phyloP scores from a whole-genome alignment of 495 filamentous ascomycete species.

The Neurospora intermedia region DNA sequence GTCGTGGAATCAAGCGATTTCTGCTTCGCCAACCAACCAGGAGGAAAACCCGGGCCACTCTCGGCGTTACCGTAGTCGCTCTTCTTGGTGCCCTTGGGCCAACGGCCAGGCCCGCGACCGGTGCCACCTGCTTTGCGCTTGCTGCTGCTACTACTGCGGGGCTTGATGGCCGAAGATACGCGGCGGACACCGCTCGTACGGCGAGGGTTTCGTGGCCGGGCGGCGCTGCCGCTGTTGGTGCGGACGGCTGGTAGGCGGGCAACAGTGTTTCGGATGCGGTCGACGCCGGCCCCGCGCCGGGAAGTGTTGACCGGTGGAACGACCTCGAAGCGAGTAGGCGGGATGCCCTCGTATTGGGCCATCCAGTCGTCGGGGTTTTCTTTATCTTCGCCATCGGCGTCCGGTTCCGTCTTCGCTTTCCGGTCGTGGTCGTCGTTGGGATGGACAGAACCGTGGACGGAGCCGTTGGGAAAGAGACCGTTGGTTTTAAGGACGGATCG shows the following conservation, averaged over 20 bases:
- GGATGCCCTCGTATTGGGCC: conserved; percentile 45
- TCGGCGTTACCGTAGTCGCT: conserved; percentile 46
- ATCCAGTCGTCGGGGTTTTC: conserved; percentile 26
- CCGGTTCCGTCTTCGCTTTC: conserved; percentile 15
- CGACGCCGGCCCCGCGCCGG: conserved; percentile 17
- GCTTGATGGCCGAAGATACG: conserved; percentile 17
- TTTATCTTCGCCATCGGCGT: conserved; percentile 24
- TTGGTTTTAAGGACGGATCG: conserved; percentile 7
- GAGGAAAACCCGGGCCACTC: conserved; percentile 44
- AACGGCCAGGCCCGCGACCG: conserved; percentile 38
- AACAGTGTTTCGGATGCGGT: conserved; percentile 19
- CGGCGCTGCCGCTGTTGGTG: conserved; percentile 9
- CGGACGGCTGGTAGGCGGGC: conserved; percentile 22
- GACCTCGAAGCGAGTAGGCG: conserved; percentile 71
- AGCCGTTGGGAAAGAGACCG: conserved; percentile 12
- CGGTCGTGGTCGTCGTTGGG: conserved; percentile 19
- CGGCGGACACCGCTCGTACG: conserved; percentile 13
- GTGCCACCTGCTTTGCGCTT: conserved; percentile 43
- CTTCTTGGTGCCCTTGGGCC: conserved; percentile 47
- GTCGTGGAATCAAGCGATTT: conserved; percentile 11
- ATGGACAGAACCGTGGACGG: background rate
- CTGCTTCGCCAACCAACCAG: conserved; percentile 31
- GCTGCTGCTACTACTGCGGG: conserved; percentile 17
- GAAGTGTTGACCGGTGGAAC: conserved; percentile 55
- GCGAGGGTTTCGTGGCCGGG: conserved; percentile 18